A percentile compares a stretch with the other conserved stretches of the same genome.
These are phyloP conservation scores for Dendrocalamus sinicus DNA, from an alignment of 176 grass and related monocot species.

Conservation along the genomic window DNA sequence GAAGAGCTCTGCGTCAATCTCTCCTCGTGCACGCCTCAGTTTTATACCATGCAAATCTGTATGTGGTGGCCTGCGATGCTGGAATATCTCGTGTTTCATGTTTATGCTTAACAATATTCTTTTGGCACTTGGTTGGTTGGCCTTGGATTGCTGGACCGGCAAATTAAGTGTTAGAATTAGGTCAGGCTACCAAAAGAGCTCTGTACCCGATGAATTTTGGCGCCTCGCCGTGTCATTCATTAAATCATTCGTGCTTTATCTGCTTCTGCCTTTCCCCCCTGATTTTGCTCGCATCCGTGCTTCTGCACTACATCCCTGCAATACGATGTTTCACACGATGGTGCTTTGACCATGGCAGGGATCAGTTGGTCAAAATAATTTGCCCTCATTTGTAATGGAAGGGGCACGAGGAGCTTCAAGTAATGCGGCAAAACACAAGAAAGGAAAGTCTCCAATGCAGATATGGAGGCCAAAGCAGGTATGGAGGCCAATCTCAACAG, in stretches of 20 bases:
- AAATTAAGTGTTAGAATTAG: not conserved
- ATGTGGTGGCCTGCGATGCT: no score
- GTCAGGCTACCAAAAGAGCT: not conserved
- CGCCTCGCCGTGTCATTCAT: not conserved
- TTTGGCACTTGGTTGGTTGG: not conserved
- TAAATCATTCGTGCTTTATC: not conserved
- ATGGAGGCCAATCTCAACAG: constrained; percentile 64
- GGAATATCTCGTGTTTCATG: no score
- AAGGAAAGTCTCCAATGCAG: constrained; percentile 48
- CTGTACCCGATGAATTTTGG: not conserved
- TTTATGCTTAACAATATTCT: not conserved
- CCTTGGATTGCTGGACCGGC: not conserved
- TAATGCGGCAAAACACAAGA: constrained; percentile 42
- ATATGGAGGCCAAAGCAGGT: constrained; percentile 60
- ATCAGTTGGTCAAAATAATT: constrained; percentile 38
- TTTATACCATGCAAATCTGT: no score
- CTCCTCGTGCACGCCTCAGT: no score
- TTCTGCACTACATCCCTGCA: not conserved
- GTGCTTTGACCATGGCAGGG: constrained; percentile 37
- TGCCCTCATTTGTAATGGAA: constrained; percentile 51
- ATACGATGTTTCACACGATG: not conserved
- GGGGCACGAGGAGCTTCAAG: constrained; percentile 14
- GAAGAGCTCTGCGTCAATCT: no score
- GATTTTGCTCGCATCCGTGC: not conserved
- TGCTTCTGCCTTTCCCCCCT: not conserved